phyloP scores from a whole-genome alignment of 1,139 yeast genomes.

The Taphrina wiesneri region DNA sequence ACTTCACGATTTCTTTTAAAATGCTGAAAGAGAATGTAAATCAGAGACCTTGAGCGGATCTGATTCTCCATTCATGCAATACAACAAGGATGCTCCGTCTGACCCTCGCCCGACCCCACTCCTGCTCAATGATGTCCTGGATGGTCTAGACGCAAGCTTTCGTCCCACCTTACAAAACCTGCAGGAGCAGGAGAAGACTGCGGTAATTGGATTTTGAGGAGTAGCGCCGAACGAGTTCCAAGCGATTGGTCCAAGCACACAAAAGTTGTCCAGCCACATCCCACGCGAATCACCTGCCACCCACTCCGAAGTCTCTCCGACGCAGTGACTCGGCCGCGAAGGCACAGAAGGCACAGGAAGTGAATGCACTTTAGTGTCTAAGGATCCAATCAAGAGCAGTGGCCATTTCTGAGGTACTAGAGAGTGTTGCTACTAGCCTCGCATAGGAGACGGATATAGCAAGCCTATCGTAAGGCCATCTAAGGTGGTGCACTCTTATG shows the following conservation, averaged over 20 bases:
- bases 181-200: background rate
- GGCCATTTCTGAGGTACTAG: background rate
- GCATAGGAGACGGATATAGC: background rate
- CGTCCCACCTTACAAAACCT: background rate
- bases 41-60: too few species aligned
- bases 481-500: too few species aligned
- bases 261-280: background rate
- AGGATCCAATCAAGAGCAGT: background rate
- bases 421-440: too few species aligned
- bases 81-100: too few species aligned
- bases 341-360: background rate
- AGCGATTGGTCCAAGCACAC: background rate
- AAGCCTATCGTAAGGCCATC: background rate
- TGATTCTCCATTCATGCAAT: too few species aligned
- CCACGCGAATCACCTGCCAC: background rate
- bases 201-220: background rate
- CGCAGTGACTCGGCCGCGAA: background rate
- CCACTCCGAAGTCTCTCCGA: background rate
- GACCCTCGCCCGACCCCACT: too few species aligned
- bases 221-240: background rate
- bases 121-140: background rate
- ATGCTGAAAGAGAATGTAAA: too few species aligned
- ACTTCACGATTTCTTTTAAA: too few species aligned
- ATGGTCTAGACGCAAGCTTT: background rate
- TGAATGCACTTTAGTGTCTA: background rate